These are phyloP conservation scores for Phytophthora tentaculata DNA, from an alignment of 352 stramenopile species.

Conservation along the genomic window DNA sequence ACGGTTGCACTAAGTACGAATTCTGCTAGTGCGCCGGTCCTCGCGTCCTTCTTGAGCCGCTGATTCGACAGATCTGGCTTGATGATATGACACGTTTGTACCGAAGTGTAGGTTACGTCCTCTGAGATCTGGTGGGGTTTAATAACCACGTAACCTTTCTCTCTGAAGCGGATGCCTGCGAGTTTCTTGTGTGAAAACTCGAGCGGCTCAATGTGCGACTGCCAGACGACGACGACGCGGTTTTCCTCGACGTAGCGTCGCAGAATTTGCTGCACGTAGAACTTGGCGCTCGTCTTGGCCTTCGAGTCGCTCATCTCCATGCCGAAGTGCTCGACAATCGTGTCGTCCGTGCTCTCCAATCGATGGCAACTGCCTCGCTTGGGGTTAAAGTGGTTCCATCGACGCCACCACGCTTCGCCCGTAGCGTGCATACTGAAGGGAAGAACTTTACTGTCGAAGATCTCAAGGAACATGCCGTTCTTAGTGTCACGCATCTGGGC, in stretches of 20 bases:
- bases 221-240: conserved; percentile 66
- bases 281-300: conserved; percentile 47
- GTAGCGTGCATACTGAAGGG: conserved; percentile 44
- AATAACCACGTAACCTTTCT: conserved; percentile 70
- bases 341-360: conserved; percentile 35
- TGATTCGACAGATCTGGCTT: conserved; percentile 53
- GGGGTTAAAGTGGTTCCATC: conserved; percentile 48
- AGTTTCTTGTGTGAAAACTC: conserved; percentile 59
- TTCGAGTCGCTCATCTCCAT: conserved; percentile 62
- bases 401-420: conserved; percentile 45
- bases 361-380: conserved; percentile 26
- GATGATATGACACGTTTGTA: conserved; percentile 62
- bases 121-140: conserved; percentile 37
- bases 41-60: conserved; percentile 31
- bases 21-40: conserved; percentile 46
- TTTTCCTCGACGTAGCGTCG: conserved; percentile 58
- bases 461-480: conserved; percentile 44
- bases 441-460: conserved; percentile 48
- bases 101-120: conserved; percentile 38
- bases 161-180: conserved; percentile 41
- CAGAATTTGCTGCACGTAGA: conserved; percentile 62
- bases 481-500: conserved; percentile 32
- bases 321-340: conserved; percentile 49
- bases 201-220: conserved; percentile 61
- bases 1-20: conserved; percentile 49